Conservation (phyloP, 352 stramenopile species). For the Pythium pyrilobum region DNA sequence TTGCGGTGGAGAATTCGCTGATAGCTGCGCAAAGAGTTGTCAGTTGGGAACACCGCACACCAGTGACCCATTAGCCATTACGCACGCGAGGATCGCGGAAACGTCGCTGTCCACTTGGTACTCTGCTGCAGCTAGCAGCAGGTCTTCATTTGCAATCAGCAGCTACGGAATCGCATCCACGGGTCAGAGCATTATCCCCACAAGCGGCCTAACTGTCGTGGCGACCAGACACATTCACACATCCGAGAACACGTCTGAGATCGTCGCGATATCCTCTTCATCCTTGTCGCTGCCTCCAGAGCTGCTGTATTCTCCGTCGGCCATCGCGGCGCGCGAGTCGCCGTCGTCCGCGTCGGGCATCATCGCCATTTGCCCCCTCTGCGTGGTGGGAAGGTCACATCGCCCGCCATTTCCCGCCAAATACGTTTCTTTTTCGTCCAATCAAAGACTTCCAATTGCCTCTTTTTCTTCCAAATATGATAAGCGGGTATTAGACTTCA, state of each 20-base stretch:
- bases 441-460: background rate
- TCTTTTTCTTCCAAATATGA: conserved; percentile 1
- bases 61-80: background rate
- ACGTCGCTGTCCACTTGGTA: conserved; percentile 53
- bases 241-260: conserved; percentile 64
- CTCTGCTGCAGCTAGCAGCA: conserved; percentile 51
- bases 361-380: background rate
- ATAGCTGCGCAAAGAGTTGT: conserved; percentile 29
- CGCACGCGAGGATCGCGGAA: conserved; percentile 48
- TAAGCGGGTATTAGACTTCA: background rate
- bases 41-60: background rate
- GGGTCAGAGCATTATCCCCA: too few species aligned
- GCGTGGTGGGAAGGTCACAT: conserved; percentile 8
- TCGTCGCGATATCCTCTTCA: conserved; percentile 39
- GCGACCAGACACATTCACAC: conserved; percentile 20
- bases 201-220: too few species aligned
- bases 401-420: conserved; percentile 18
- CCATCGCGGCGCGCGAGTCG: background rate
- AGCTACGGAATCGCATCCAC: conserved; percentile 33
- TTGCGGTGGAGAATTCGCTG: conserved; percentile 70
- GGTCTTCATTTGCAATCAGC: conserved; percentile 69
- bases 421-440: conserved; percentile 12
- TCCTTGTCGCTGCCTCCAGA: conserved; percentile 16
- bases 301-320: background rate
- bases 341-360: background rate